Base-by-base conservation (phyloP, 2,329 filamentous ascomycete species). In the Penicillium rolfsii region DNA sequence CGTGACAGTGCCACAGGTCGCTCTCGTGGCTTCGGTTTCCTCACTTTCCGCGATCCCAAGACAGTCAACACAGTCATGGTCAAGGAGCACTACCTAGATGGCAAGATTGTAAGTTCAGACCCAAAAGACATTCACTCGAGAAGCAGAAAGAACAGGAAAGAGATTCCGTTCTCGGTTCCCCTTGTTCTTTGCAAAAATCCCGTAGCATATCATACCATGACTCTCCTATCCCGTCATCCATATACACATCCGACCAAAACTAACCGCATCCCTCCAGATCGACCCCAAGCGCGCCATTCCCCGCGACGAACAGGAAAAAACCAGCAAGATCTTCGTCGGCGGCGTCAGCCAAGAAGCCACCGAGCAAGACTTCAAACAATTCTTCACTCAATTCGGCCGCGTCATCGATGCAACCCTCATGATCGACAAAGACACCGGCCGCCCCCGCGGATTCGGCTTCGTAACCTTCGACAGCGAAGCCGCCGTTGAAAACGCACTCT, bases 351-450 rank as follows among this genome's bases (percentile, higher is more conserved):
- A 98, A 79, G 95, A 99, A 72, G 95, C 94, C 0, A 97, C 92
- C 0, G 95, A 99, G 72, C 89, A 93, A 64, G 93, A 98, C 74
- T 99, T 99, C 76, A 93, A 92, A 73, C 89, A 95, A 62, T 99
- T 97, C 79, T 99, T 99, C 80, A 92, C 91, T 72, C 91, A 97
- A 73, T 99, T 98, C 71, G 95, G 95, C 30, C 89, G 94, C 63
- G 95, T 99, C 22, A 89, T 99, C 41, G 95, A 99, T 79, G 95
- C 95, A 1, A 99, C 95, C 0, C 87, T 99, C 2, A 99, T 99
- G 95, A 99, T 99, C 88, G 95, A 99, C 77, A 99, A 99, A 79
- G 95, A 99, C 76, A 99, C 95, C 0, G 95, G 95, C n/a, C 87
- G 95, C 43, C 95, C 95, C 2, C 86, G 95, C 73, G 95, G 95